Conservation (phyloP, 2,329 filamentous ascomycete species). For the Aspergillus melleus region DNA sequence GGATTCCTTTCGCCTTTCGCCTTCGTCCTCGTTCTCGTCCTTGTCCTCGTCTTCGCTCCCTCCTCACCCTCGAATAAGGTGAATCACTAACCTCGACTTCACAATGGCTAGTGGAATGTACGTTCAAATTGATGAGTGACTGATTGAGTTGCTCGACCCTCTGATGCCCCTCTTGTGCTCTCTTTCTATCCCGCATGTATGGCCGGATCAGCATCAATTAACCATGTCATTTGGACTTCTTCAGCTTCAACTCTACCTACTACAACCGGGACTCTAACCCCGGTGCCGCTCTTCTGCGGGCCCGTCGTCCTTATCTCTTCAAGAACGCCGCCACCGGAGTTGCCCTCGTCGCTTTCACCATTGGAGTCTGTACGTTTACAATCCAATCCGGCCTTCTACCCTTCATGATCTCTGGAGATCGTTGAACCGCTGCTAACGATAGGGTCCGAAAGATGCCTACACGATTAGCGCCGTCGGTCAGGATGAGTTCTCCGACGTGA, state of each 20-base stretch:
- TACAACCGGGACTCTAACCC: conserved; percentile 87
- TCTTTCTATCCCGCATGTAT: not conserved
- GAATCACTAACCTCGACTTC: not conserved
- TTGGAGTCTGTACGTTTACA: conserved; percentile 79
- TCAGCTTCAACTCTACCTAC: conserved; percentile 75
- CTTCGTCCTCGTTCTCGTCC: not conserved
- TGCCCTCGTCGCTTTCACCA: conserved; percentile 72
- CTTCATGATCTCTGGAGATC: not conserved
- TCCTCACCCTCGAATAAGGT: not conserved
- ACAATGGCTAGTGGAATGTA: conserved; percentile 5
- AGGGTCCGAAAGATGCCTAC: conserved; percentile 57
- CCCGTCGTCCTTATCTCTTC: conserved; percentile 85
- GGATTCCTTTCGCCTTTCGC: not conserved
- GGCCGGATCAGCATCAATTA: conserved; percentile 3
- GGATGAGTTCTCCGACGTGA: conserved; percentile 95
- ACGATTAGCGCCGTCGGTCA: conserved; percentile 86
- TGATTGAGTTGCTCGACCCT: not conserved
- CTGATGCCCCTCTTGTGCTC: not conserved
- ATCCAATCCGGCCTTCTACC: not conserved
- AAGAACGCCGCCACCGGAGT: conserved; percentile 83
- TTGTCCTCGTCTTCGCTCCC: not conserved
- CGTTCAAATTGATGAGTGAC: not conserved
- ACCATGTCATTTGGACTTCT: not conserved
- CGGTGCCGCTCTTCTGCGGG: conserved; percentile 84
- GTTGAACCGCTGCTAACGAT: not conserved